phyloP scores from a whole-genome alignment of 805 yeast genomes.

The Scheffersomyces coipomensis region DNA sequence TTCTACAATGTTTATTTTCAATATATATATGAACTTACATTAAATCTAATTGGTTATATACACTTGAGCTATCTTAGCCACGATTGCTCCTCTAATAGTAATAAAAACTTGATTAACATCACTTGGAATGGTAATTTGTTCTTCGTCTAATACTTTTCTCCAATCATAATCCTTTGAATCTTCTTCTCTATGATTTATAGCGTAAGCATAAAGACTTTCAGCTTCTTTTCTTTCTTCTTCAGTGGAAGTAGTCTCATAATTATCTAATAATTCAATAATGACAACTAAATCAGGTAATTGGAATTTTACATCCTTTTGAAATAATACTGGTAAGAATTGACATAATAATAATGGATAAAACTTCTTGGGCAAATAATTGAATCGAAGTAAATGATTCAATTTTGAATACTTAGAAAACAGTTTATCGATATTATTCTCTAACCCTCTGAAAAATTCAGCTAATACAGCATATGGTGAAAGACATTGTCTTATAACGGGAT shows the following conservation, averaged over 20 bases:
- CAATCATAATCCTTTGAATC: slow-evolving; percentile 29
- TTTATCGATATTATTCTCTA: slow-evolving; percentile 11
- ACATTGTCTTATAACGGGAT: slow-evolving; percentile 64
- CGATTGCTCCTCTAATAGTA: slow-evolving; percentile 29
- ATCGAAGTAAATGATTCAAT: slow-evolving; percentile 48
- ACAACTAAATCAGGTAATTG: slow-evolving; percentile 31
- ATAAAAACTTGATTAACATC: slow-evolving; percentile 22
- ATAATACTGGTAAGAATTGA: slow-evolving; percentile 46
- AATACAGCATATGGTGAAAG: slow-evolving; percentile 71
- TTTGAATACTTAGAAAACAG: slow-evolving; percentile 40
- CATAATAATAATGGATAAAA: slow-evolving; percentile 48
- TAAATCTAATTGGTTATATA: slow-evolving; percentile 20
- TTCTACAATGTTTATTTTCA: neutral
- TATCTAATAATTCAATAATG: slow-evolving; percentile 39
- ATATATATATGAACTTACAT: neutral
- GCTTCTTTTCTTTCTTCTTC: slow-evolving; percentile 25
- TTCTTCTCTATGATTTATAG: slow-evolving; percentile 21
- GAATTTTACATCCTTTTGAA: slow-evolving; percentile 4
- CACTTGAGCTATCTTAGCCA: slow-evolving; percentile 31
- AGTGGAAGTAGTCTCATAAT: slow-evolving; percentile 23
- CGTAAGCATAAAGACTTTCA: slow-evolving; percentile 28
- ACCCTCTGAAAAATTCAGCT: slow-evolving; percentile 43
- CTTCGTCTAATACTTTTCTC: slow-evolving; percentile 24
- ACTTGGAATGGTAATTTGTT: slow-evolving; percentile 18
- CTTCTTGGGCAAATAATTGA: slow-evolving; percentile 45